phyloP scores from a whole-genome alignment of 2,329 filamentous ascomycete species.

The Alternaria rosae region DNA sequence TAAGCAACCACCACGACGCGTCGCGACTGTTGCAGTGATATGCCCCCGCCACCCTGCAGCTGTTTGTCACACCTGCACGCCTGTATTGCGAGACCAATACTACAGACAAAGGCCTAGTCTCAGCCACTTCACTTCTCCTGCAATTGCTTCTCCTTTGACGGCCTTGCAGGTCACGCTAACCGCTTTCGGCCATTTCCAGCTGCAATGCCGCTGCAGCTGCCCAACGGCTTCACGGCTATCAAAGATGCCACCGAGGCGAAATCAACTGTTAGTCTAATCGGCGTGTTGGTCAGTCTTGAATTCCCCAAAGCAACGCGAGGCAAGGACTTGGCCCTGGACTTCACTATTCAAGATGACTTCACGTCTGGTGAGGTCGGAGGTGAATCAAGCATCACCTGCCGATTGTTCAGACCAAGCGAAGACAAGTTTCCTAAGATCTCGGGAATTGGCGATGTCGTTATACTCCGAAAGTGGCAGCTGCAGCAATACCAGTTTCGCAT shows the following conservation, averaged over 20 bases:
- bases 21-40: not conserved
- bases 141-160: slow-evolving; percentile 6
- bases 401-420: slow-evolving; percentile 32
- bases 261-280: slow-evolving; percentile 66
- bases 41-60: not conserved
- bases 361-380: slow-evolving; percentile 17
- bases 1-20: slow-evolving; percentile 23
- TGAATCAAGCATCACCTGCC: slow-evolving; percentile 28
- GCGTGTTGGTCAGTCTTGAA: slow-evolving; percentile 73
- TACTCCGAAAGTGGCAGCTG: slow-evolving; percentile 58
- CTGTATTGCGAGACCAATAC: not conserved
- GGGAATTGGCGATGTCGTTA: slow-evolving; percentile 67
- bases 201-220: slow-evolving; percentile 27
- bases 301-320: slow-evolving; percentile 59
- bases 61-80: not conserved
- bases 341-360: slow-evolving; percentile 52
- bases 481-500: slow-evolving; percentile 25
- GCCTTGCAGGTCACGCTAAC: slow-evolving; percentile 17
- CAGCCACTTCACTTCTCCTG: not conserved
- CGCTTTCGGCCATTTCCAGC: slow-evolving; percentile 16
- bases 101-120: not conserved
- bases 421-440: slow-evolving; percentile 54
- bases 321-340: slow-evolving; percentile 56
- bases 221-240: slow-evolving; percentile 55
- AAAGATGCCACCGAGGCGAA: slow-evolving; percentile 46